A percentile compares a stretch with the other conserved stretches of the same genome.
phyloP scores from a whole-genome alignment of 331 rosid species.

The Rosa hybrid region DNA sequence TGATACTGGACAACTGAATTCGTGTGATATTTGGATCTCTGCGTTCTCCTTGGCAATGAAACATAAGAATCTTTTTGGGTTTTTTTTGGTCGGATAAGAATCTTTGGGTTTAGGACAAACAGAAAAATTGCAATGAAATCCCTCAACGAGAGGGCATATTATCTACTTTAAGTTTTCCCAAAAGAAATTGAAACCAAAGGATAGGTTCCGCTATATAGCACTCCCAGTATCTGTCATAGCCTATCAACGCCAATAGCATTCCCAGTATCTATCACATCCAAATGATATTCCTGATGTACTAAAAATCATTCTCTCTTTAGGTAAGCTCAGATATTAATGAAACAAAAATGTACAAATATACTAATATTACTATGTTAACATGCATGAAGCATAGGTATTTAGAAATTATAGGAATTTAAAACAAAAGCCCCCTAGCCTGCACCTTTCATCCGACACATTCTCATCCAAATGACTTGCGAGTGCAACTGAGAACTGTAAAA shows the following conservation, averaged over 20 bases:
- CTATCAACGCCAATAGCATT: not conserved
- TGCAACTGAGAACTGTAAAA: slow-evolving; percentile 23
- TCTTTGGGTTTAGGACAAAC: not conserved
- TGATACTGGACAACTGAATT: not conserved
- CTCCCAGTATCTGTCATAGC: not conserved
- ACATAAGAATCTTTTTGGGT: not conserved
- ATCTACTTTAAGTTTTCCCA: too few species aligned
- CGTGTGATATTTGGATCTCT: not conserved
- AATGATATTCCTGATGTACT: not conserved
- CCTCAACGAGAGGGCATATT: not conserved
- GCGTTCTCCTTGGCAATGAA: not conserved
- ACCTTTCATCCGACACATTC: not conserved
- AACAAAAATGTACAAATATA: not conserved
- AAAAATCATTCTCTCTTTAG: too few species aligned
- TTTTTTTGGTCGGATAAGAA: not conserved
- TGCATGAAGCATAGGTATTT: not conserved
- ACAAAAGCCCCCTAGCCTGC: not conserved
- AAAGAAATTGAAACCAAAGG: not conserved
- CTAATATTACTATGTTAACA: not conserved
- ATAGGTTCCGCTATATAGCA: not conserved
- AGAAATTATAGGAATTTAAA: not conserved
- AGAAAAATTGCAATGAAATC: not conserved
- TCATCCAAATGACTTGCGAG: slow-evolving; percentile 18
- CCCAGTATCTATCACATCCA: not conserved
- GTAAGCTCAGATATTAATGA: not conserved